Conservation (phyloP, 164 flowering plant genomes). For the Piper betle region DNA sequence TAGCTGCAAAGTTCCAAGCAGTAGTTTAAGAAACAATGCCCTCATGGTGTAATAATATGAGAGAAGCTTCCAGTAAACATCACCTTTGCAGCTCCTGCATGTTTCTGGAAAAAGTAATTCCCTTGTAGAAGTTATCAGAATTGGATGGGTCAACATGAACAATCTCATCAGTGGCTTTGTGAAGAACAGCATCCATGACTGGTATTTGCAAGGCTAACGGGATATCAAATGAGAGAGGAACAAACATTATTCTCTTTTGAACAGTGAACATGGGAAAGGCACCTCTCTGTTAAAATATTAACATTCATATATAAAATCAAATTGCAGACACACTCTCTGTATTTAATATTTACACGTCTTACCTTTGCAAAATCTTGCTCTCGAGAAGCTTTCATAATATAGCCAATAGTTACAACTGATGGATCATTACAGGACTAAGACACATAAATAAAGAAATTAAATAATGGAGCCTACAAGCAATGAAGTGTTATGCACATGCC, state of each 20-base stretch:
- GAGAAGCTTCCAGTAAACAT: neutral
- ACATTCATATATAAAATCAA: too few species aligned
- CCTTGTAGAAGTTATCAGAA: conserved; percentile 17
- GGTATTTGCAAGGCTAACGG: conserved; percentile 53
- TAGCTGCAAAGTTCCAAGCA: conserved; percentile 31
- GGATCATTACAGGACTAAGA: conserved; percentile 33
- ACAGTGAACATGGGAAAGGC: conserved; percentile 77
- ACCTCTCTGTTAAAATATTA: conserved; percentile 43
- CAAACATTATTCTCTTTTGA: conserved; percentile 59
- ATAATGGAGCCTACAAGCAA: too few species aligned
- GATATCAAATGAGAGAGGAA: conserved; percentile 57
- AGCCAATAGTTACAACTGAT: conserved; percentile 40
- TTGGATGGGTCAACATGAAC: conserved; percentile 31
- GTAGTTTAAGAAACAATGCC: neutral
- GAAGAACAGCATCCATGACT: conserved; percentile 61
- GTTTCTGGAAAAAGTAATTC: conserved; percentile 38
- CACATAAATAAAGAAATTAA: neutral
- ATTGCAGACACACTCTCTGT: too few species aligned
- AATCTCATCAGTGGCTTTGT: conserved; percentile 92
- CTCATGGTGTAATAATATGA: neutral
- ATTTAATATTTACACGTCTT: too few species aligned
- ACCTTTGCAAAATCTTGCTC: conserved; percentile 4
- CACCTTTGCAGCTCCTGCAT: conserved; percentile 69
- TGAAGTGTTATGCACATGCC: too few species aligned
- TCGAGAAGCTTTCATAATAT: conserved; percentile 85